Percentiles rank a stretch among this genome's conserved stretches.
Evolutionary conservation across 495 filamentous ascomycete genomes (phyloP).

Genomic region (Hyaloscypha hepaticicola): DNA sequence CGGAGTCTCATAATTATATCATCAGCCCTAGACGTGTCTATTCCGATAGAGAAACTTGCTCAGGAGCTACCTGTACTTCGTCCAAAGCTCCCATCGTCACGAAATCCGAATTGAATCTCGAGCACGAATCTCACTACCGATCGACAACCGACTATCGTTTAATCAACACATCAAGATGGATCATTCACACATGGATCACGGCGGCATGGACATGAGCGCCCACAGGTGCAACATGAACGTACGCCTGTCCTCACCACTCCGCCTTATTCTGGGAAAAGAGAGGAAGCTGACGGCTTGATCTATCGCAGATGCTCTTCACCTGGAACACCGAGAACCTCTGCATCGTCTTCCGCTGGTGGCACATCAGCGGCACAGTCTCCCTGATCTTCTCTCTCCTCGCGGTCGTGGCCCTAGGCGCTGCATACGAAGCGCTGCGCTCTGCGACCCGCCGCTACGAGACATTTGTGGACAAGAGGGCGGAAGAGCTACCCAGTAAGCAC

Average conservation of each 20-base stretch:
- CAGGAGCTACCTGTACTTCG: background rate
- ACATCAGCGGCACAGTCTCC: slow-evolving; percentile 64
- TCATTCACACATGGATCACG: slow-evolving; percentile 53
- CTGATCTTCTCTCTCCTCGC: slow-evolving; percentile 79
- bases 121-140: background rate
- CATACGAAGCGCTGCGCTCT: slow-evolving; percentile 86
- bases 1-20: background rate
- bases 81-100: background rate
- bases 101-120: background rate
- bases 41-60: background rate
- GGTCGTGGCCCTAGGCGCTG: slow-evolving; percentile 78
- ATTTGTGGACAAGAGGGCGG: slow-evolving; percentile 51
- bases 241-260: slow-evolving; percentile 23
- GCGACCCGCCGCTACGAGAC: slow-evolving; percentile 72
- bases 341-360: slow-evolving; percentile 93
- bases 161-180: slow-evolving; percentile 36
- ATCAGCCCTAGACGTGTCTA: background rate
- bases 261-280: slow-evolving; percentile 4
- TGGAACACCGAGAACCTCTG: slow-evolving; percentile 91
- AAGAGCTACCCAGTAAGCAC: slow-evolving; percentile 55
- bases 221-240: slow-evolving; percentile 81
- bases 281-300: slow-evolving; percentile 3
- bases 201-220: slow-evolving; percentile 46
- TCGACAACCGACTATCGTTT: background rate
- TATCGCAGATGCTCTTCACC: slow-evolving; percentile 86